These are phyloP conservation scores for Echinosophora koreensis DNA, from an alignment of 306 rosid species.

Conservation along the genomic window DNA sequence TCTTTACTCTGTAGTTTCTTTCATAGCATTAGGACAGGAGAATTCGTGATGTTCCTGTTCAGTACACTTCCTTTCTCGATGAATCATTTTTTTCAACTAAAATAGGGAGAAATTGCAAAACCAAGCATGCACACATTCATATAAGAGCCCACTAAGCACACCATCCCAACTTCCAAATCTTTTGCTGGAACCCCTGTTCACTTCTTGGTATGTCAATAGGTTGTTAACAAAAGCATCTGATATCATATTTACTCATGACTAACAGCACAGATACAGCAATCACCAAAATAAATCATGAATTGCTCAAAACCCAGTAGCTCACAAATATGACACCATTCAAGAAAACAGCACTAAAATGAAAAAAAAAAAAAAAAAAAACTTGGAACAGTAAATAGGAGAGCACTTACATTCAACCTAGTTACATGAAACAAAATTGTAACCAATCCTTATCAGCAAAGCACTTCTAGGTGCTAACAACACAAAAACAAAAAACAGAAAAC, in stretches of 20 bases:
- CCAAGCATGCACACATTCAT: background rate
- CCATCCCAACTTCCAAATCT: constrained; percentile 4
- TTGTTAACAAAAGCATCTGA: constrained; percentile 24
- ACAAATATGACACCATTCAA: background rate
- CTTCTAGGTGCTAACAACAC: background rate
- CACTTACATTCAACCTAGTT: constrained; percentile 11
- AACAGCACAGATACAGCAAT: background rate
- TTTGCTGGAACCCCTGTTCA: background rate
- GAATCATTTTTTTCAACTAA: background rate
- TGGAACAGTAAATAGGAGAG: background rate
- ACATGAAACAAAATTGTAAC: constrained; percentile 36
- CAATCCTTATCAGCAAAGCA: background rate
- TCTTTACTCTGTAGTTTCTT: background rate
- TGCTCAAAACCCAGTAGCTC: background rate
- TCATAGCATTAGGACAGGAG: constrained; percentile 9
- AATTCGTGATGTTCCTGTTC: constrained; percentile 1
- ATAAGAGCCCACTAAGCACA: background rate
- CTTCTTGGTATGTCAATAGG: background rate
- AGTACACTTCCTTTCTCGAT: background rate
- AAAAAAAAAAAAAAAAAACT: background rate
- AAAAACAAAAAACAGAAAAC: too few relatives aligned
- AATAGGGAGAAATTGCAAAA: constrained; percentile 7
- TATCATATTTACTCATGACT: background rate
- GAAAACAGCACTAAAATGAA: background rate
- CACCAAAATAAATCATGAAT: constrained; percentile 8